Evolutionary conservation across 1,139 yeast species (phyloP), one percentile per base, ranked within the genome.

Genomic region (Groenewaldozyma auringiensis): DNA sequence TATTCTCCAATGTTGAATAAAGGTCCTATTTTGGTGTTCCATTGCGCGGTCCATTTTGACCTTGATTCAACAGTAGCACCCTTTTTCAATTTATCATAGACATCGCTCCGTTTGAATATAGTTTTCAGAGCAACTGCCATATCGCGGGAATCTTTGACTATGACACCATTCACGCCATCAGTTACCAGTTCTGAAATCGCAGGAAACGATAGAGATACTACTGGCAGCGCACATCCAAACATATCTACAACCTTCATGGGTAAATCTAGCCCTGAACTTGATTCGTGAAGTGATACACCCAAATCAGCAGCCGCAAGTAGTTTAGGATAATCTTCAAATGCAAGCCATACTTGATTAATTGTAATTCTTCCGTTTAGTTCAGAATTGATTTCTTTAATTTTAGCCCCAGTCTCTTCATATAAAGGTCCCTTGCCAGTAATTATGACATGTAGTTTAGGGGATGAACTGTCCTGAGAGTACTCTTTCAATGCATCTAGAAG

Each of bases 201-300:
- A 0, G 83, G 80, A 61, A 85, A 92, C 36, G 72, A 69, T 47
- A 89, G 68, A 0, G 96, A 79, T 2, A 89, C 70, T 0, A 88
- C 97, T 1, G 98, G 99, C 4, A 92, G 70, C 0, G 98, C 98
- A 53, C 94, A 86, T 0, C 98, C 98, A 70, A 89, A 89, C 75
- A 92, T 81, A 60, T 92, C 99, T 6, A 92, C 83, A 37, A 92
- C 85, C 63, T 94, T 94, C 99, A 94, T 94, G 0, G 99, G 99
- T 48, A 94, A 70, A 60, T 94, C 99, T 50, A 86, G 72, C 0
- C 99, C 98, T 46, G 95, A 83, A 34, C 95, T 84, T 0, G 97
- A 88, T 3, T 83, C 77, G 63, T 94, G 99, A 48, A 94, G 69
- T 0, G 97, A 92, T 1, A 94, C 74, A 3, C 96, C 97, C 31